A percentile compares a stretch with the other conserved stretches of the same genome.
Conservation (phyloP, 1,284 basidiomycete species). For the Lentinus polychrous region DNA sequence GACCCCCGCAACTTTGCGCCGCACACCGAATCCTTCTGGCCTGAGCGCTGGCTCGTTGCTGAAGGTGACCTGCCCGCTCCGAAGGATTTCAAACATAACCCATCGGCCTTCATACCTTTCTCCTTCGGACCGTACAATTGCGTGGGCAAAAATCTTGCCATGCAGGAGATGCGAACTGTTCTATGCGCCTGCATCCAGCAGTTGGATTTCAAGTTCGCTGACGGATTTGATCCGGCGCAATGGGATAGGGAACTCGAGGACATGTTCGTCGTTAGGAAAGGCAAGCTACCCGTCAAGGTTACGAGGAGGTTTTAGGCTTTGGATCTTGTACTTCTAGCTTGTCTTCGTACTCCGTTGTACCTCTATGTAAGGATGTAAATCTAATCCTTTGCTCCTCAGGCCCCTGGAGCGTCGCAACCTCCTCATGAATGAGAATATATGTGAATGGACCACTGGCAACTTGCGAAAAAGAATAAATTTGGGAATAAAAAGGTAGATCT, state of each 20-base stretch:
- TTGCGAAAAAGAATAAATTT: too few species aligned
- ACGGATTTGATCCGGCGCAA: conserved; percentile 15
- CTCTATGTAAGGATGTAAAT: too few species aligned
- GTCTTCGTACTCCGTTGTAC: too few species aligned
- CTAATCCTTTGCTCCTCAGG: too few species aligned
- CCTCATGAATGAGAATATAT: too few species aligned
- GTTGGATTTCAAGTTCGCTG: conserved; percentile 18
- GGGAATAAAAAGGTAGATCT: too few species aligned
- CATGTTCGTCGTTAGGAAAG: conserved; percentile 16
- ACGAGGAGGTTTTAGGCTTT: conserved; percentile 4
- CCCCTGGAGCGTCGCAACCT: too few species aligned
- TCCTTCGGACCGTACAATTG: conserved; percentile 17
- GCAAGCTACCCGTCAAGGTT: conserved; percentile 16
- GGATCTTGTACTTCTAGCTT: too few species aligned
- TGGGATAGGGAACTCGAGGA: conserved; percentile 22
- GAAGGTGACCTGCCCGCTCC: background rate
- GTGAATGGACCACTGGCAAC: too few species aligned
- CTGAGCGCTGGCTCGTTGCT: conserved; percentile 25
- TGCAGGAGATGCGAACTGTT: conserved; percentile 19
- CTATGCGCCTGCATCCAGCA: conserved; percentile 20
- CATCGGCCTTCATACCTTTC: conserved; percentile 8
- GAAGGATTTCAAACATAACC: conserved; percentile 3
- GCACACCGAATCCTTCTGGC: conserved; percentile 23
- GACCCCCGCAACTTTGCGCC: conserved; percentile 27
- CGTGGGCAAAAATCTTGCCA: conserved; percentile 18